Percentiles rank a stretch among this genome's conserved stretches.
phyloP scores from a whole-genome alignment of 2,329 filamentous ascomycete genomes.

The Clarireedia sp. region DNA sequence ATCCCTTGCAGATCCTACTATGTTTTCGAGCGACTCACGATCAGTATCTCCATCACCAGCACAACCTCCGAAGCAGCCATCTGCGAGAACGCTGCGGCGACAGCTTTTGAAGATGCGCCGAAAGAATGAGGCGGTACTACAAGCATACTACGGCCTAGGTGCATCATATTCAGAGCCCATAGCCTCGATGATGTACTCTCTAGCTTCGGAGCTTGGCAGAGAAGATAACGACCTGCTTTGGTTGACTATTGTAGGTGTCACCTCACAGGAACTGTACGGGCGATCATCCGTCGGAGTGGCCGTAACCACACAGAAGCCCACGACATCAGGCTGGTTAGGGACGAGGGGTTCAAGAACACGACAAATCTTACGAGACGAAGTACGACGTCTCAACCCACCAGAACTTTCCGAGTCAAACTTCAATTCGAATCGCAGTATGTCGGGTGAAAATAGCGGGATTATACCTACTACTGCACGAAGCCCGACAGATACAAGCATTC shows the following conservation, averaged over 20 bases:
- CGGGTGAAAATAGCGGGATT: slow-evolving; percentile 64
- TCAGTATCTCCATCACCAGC: slow-evolving; percentile 45
- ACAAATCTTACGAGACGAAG: slow-evolving; percentile 83
- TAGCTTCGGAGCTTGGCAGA: slow-evolving; percentile 88
- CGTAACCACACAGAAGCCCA: slow-evolving; percentile 48
- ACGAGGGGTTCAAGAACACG: slow-evolving; percentile 76
- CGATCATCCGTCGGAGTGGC: slow-evolving; percentile 75
- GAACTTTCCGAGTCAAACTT: slow-evolving; percentile 48
- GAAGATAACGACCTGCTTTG: slow-evolving; percentile 96
- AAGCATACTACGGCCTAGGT: slow-evolving; percentile 78
- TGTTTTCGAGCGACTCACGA: slow-evolving; percentile 34
- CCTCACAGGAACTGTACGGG: slow-evolving; percentile 87
- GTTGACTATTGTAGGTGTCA: slow-evolving; percentile 89
- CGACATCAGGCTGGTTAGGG: slow-evolving; percentile 67
- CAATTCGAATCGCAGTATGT: slow-evolving; percentile 49
- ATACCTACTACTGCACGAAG: slow-evolving; percentile 84
- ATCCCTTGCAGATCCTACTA: slow-evolving; percentile 42
- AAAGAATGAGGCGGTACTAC: slow-evolving; percentile 68
- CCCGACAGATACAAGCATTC: slow-evolving; percentile 85
- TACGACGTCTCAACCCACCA: slow-evolving; percentile 82
- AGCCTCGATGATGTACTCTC: slow-evolving; percentile 86
- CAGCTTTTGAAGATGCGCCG: slow-evolving; percentile 67
- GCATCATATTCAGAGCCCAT: slow-evolving; percentile 92
- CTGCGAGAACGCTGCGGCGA: slow-evolving; percentile 62
- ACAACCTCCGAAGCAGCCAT: slow-evolving; percentile 53